Evolutionary conservation across 371 early-diverging fungal species (phyloP).

Genomic region (Blakeslea trispora): DNA sequence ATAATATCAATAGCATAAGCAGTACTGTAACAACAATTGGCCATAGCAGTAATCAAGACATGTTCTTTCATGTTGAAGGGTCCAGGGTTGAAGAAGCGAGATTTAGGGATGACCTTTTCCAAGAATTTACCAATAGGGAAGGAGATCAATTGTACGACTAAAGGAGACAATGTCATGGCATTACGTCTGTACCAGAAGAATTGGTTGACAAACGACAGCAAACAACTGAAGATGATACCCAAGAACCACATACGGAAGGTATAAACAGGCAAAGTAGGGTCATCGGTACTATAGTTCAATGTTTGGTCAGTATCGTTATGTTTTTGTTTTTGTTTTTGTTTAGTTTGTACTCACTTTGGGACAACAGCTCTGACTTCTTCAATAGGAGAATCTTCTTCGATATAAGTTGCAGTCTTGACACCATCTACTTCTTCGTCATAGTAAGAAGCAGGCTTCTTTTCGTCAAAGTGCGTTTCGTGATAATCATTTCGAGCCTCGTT

Average conservation of each 20-base stretch:
- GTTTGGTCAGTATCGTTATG: neutral
- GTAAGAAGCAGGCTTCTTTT: neutral
- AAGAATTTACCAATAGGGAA: constrained; percentile 68
- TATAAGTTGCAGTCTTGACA: neutral
- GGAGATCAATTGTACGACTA: constrained; percentile 61
- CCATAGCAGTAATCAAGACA: constrained; percentile 71
- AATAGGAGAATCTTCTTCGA: constrained; percentile 67
- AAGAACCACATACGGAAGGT: constrained; percentile 80
- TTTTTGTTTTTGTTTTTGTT: neutral
- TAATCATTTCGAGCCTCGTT: neutral
- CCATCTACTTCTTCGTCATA: neutral
- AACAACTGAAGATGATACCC: constrained; percentile 61
- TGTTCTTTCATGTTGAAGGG: constrained; percentile 90
- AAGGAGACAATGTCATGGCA: constrained; percentile 47
- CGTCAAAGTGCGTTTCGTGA: neutral
- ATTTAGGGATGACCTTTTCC: constrained; percentile 57
- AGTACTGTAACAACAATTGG: constrained; percentile 55
- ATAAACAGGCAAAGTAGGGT: constrained; percentile 67
- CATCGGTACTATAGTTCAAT: constrained; percentile 52
- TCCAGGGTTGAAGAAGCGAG: constrained; percentile 74
- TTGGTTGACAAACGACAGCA: constrained; percentile 72
- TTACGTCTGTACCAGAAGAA: constrained; percentile 77
- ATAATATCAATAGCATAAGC: constrained; percentile 80
- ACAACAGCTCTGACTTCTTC: constrained; percentile 72
- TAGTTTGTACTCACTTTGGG: constrained; percentile 7